Conservation (phyloP, 1,139 yeast genomes). For the Geotrichum europaeum region DNA sequence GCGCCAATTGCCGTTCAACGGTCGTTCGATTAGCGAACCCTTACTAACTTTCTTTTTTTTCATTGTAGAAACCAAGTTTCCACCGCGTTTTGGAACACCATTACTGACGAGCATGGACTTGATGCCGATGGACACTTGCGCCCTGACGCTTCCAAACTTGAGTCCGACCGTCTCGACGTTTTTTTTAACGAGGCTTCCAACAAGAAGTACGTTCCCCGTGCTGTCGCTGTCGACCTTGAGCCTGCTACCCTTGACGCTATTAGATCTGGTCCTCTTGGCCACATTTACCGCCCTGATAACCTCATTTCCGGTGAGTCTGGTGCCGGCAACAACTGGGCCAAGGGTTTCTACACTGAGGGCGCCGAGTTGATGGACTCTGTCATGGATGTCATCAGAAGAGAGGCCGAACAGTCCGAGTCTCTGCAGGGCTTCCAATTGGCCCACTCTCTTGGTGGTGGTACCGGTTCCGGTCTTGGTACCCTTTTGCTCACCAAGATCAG, state of each 20-base stretch:
- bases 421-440: constrained; percentile 45
- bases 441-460: constrained; percentile 45
- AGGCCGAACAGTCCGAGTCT: constrained; percentile 42
- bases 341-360: constrained; percentile 45
- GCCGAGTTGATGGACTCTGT: constrained; percentile 44
- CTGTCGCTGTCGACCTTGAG: constrained; percentile 43
- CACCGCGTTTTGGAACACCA: constrained; percentile 66
- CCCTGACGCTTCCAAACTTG: constrained; percentile 14
- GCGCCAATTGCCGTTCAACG: background rate
- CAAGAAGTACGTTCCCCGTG: constrained; percentile 43
- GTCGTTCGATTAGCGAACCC: background rate
- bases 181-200: constrained; percentile 35
- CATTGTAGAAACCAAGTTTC: constrained; percentile 56
- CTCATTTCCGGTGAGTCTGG: constrained; percentile 41
- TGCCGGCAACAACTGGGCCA: constrained; percentile 48
- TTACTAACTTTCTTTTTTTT: background rate
- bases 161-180: constrained; percentile 31
- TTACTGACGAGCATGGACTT: constrained; percentile 60
- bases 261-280: constrained; percentile 40
- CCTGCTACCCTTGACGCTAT: constrained; percentile 43
- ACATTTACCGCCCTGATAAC: constrained; percentile 43
- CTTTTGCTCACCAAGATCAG: constrained; percentile 37
- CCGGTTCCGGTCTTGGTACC: constrained; percentile 45
- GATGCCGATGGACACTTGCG: constrained; percentile 45
- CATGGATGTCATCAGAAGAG: constrained; percentile 42